Conservation (phyloP, 768 basidiomycete genomes). For the Tremella mesenterica region DNA sequence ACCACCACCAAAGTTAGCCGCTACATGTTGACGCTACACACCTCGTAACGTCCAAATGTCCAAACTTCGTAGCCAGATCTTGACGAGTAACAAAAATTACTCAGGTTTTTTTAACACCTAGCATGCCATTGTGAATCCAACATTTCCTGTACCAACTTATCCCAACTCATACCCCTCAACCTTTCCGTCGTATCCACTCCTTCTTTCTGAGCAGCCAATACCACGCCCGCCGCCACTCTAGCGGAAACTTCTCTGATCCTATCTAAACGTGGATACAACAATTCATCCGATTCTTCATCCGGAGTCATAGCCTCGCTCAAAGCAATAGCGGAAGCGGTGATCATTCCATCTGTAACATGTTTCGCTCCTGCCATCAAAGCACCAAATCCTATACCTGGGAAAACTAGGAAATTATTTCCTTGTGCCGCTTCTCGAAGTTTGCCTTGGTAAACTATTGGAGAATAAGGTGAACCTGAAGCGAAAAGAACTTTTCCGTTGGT, state of each 20-base stretch:
- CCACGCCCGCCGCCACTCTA: slow-evolving; percentile 63
- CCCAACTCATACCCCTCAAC: slow-evolving; percentile 23
- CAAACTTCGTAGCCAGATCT: too few relatives aligned
- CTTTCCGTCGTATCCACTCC: slow-evolving; percentile 37
- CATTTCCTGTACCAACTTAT: slow-evolving; percentile 51
- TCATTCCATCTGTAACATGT: slow-evolving; percentile 73
- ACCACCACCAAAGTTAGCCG: too few relatives aligned
- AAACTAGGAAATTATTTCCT: slow-evolving; percentile 91
- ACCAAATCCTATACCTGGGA: slow-evolving; percentile 55
- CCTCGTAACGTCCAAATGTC: too few relatives aligned
- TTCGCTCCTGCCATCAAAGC: slow-evolving; percentile 52
- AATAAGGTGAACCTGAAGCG: slow-evolving; percentile 82
- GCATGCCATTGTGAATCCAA: slow-evolving; percentile 1
- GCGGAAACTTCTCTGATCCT: slow-evolving; percentile 79
- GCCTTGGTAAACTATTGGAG: slow-evolving; percentile 54
- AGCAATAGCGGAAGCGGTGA: slow-evolving; percentile 76
- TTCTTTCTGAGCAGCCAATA: slow-evolving; percentile 69
- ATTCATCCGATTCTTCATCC: slow-evolving; percentile 58
- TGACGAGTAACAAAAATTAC: too few relatives aligned
- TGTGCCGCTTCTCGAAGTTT: slow-evolving; percentile 66
- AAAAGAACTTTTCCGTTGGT: slow-evolving; percentile 61
- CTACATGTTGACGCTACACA: too few relatives aligned
- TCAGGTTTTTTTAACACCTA: too few relatives aligned
- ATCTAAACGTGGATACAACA: slow-evolving; percentile 75
- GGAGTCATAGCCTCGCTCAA: slow-evolving; percentile 63